A percentile compares a stretch with the other conserved stretches of the same genome.
These are phyloP conservation scores for Pascua sp. DNA, from an alignment of 1,284 basidiomycete species.

Conservation along the genomic window DNA sequence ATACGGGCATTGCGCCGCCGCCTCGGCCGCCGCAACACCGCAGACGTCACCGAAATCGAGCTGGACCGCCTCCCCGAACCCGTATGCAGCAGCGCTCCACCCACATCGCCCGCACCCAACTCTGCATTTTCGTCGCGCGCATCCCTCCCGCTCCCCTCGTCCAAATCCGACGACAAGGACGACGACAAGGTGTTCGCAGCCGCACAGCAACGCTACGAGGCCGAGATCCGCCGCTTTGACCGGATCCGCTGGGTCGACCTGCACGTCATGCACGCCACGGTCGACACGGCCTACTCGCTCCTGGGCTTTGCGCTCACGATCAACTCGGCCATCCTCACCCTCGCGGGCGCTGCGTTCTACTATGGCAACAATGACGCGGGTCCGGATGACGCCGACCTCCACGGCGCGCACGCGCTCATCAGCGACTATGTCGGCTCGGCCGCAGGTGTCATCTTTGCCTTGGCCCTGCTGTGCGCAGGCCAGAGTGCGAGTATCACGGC, in stretches of 20 bases:
- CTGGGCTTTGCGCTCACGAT: constrained; percentile 81
- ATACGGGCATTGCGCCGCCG: constrained; percentile 7
- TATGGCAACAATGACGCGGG: constrained; percentile 50
- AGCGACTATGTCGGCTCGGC: constrained; percentile 62
- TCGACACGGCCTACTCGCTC: constrained; percentile 53
- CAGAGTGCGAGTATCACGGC: constrained; percentile 91
- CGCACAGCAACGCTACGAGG: constrained; percentile 51
- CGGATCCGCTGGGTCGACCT: constrained; percentile 64
- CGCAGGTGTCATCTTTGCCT: constrained; percentile 76
- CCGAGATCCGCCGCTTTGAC: constrained; percentile 61
- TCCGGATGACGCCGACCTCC: constrained; percentile 64
- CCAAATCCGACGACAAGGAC: constrained; percentile 27
- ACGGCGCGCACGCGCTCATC: constrained; percentile 76
- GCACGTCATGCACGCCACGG: constrained; percentile 73
- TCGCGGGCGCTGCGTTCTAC: constrained; percentile 67
- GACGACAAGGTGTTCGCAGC: constrained; percentile 24
- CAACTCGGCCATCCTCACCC: constrained; percentile 67
- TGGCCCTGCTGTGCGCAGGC: constrained; percentile 77
- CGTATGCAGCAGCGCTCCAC: not conserved
- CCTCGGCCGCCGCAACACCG: not conserved
- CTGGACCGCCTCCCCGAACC: not conserved
- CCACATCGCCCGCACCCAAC: not conserved
- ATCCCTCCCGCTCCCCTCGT: constrained; percentile 19
- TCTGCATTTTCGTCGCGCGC: too few relatives aligned
- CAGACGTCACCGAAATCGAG: constrained; percentile 1